Conservation (phyloP, 1,284 basidiomycete species). For the Rhodotorula sp. region DNA sequence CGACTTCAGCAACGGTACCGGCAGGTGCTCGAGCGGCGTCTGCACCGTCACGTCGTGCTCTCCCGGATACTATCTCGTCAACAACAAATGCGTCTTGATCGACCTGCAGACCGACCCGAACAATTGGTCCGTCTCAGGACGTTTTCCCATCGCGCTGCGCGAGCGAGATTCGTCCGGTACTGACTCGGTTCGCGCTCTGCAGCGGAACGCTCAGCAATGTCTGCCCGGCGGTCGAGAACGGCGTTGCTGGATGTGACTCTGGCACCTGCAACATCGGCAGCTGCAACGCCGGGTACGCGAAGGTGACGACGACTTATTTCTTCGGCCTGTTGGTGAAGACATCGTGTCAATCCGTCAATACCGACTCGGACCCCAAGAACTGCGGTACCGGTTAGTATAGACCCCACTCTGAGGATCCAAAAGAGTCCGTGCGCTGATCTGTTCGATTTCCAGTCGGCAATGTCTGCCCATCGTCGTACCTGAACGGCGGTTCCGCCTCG, state of each 20-base stretch:
- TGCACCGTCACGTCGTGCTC: slow-evolving; percentile 26
- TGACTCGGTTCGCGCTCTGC: not conserved
- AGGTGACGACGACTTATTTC: not conserved
- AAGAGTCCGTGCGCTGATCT: no score
- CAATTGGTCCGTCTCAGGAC: slow-evolving; percentile 20
- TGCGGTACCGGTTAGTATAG: slow-evolving; percentile 10
- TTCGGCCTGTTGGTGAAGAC: not conserved
- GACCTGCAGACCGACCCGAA: slow-evolving; percentile 25
- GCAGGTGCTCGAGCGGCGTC: slow-evolving; percentile 18
- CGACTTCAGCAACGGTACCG: slow-evolving; percentile 19
- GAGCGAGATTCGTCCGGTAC: not conserved
- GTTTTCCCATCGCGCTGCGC: not conserved
- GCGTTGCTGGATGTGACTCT: slow-evolving; percentile 1
- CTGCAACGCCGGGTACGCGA: slow-evolving; percentile 7
- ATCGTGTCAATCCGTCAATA: not conserved
- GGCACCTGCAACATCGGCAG: slow-evolving; percentile 11
- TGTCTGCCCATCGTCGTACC: slow-evolving; percentile 29
- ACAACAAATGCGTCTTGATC: slow-evolving; percentile 29
- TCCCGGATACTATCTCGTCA: slow-evolving; percentile 16
- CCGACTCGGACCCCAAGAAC: slow-evolving; percentile 24
- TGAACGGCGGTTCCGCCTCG: slow-evolving; percentile 29
- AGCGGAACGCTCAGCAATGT: slow-evolving; percentile 15
- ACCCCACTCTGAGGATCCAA: no score
- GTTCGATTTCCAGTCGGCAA: slow-evolving; percentile 7
- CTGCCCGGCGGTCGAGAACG: slow-evolving; percentile 13